Evolutionary conservation across 192 early-diverging fungal genomes (phyloP).

Genomic region (Mortierella antarctica): DNA sequence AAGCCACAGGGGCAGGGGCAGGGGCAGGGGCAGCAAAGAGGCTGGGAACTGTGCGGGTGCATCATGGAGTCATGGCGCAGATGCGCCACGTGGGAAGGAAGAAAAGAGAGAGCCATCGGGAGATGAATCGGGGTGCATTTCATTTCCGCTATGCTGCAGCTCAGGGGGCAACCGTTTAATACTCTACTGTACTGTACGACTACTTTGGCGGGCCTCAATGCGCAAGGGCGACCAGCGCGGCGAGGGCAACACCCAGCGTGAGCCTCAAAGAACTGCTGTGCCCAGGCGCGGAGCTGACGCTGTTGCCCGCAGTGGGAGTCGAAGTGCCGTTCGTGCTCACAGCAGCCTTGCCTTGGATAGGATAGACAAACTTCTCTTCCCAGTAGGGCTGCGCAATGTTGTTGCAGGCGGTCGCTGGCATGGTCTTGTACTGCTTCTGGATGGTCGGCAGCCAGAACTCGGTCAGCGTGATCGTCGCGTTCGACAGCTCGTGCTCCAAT

Average conservation of each 20-base stretch:
- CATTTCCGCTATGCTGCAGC: not conserved
- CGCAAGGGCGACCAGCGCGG: too few relatives aligned
- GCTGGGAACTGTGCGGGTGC: too few relatives aligned
- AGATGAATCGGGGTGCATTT: not conserved
- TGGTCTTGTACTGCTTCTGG: constrained; percentile 44
- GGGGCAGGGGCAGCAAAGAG: too few relatives aligned
- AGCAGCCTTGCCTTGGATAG: constrained; percentile 2
- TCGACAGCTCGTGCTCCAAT: constrained; percentile 56
- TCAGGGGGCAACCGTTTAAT: too few relatives aligned
- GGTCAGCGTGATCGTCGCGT: constrained; percentile 50
- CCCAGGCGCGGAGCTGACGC: too few relatives aligned
- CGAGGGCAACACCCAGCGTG: too few relatives aligned
- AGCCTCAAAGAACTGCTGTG: too few relatives aligned
- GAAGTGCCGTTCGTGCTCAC: not conserved
- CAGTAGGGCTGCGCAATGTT: constrained; percentile 57
- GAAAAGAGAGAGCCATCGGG: not conserved
- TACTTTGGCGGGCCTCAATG: too few relatives aligned
- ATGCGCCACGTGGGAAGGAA: not conserved
- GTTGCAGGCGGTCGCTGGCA: constrained; percentile 47
- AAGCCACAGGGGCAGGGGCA: not conserved
- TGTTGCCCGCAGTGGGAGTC: too few relatives aligned
- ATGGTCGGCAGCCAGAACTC: constrained; percentile 55
- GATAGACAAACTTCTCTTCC: constrained; percentile 46
- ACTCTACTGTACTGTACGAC: too few relatives aligned
- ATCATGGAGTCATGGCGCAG: too few relatives aligned